Evolutionary conservation across 2,329 filamentous ascomycete species (phyloP).

Genomic region (Pseudogymnoascus sp.): DNA sequence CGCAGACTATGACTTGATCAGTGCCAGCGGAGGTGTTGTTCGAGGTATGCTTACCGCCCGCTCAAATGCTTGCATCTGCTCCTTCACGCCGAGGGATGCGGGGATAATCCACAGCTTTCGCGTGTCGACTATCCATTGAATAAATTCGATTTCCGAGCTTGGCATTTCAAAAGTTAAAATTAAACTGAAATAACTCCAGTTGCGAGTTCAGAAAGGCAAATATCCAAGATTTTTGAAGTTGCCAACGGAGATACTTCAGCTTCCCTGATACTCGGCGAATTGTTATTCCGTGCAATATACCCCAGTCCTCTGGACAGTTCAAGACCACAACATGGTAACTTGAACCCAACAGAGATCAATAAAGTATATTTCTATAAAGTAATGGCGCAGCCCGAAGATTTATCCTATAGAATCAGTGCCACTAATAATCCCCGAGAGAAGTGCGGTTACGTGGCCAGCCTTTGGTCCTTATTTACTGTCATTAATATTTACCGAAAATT

Average conservation of each 20-base stretch:
- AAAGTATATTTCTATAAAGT: neutral
- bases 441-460: neutral
- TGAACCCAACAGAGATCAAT: neutral
- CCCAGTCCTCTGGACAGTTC: neutral
- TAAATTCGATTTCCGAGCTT: constrained; percentile 27
- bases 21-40: neutral
- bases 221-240: neutral
- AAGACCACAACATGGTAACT: neutral
- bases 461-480: neutral
- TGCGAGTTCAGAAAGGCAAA: neutral
- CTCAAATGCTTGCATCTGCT: constrained; percentile 28
- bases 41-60: neutral
- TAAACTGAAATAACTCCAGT: neutral
- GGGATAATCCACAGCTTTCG: constrained; percentile 45
- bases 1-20: constrained; percentile 36
- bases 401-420: neutral
- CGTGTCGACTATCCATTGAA: constrained; percentile 58
- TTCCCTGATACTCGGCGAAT: neutral
- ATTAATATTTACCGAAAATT: neutral
- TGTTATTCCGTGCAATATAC: neutral
- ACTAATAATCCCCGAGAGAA: neutral
- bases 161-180: neutral
- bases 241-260: neutral
- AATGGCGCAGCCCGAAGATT: neutral
- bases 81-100: constrained; percentile 28